phyloP scores from a whole-genome alignment of 1,284 basidiomycete genomes.

The Tremellales sp. region DNA sequence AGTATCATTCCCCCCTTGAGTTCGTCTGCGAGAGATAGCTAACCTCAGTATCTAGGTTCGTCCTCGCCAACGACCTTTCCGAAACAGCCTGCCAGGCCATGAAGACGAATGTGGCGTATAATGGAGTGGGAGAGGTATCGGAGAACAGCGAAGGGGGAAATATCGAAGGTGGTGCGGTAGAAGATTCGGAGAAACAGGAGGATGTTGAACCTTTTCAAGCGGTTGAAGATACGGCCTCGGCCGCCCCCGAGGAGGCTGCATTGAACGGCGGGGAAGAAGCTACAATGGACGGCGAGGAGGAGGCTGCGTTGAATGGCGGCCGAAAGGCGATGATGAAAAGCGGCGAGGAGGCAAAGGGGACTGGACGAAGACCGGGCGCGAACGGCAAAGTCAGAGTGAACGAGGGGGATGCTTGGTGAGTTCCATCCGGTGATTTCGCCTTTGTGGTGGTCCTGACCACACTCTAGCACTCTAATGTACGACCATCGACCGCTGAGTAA shows the following conservation, averaged over 20 bases:
- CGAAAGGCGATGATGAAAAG: no score
- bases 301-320: neutral
- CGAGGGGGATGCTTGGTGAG: slow-evolving; percentile 89
- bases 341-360: neutral
- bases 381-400: slow-evolving; percentile 70
- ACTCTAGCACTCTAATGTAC: slow-evolving; percentile 78
- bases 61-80: slow-evolving; percentile 92
- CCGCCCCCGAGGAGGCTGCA: slow-evolving; percentile 19
- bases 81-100: slow-evolving; percentile 80
- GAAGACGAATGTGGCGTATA: slow-evolving; percentile 82
- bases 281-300: slow-evolving; percentile 17
- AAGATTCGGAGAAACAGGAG: slow-evolving; percentile 1
- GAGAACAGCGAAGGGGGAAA: slow-evolving; percentile 7
- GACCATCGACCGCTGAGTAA: slow-evolving; percentile 67
- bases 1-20: slow-evolving; percentile 20
- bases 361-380: slow-evolving; percentile 40
- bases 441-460: neutral
- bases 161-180: neutral
- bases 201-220: neutral
- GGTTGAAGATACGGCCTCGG: slow-evolving; percentile 6
- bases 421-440: slow-evolving; percentile 1
- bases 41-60: slow-evolving; percentile 57
- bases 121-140: slow-evolving; percentile 59
- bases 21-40: neutral
- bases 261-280: neutral